Evolutionary conservation across 768 basidiomycete genomes (phyloP).

Genomic region (Leccinum boreale): DNA sequence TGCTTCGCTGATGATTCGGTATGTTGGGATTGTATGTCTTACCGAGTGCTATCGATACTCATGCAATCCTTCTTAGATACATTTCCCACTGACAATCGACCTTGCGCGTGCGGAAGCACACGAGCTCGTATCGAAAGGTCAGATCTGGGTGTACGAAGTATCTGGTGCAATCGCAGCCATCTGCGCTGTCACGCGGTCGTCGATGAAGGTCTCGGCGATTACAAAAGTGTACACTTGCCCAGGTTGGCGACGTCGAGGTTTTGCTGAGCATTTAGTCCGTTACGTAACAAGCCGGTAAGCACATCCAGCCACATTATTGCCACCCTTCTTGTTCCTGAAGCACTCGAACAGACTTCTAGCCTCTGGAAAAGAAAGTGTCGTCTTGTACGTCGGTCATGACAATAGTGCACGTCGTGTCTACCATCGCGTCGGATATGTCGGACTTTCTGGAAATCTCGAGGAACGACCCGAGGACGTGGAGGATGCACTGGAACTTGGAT

Average conservation of each 20-base stretch:
- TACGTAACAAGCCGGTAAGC: conserved; percentile 43
- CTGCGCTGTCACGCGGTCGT: conserved; percentile 56
- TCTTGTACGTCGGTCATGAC: conserved; percentile 52
- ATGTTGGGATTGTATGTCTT: conserved; percentile 19
- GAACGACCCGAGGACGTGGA: conserved; percentile 40
- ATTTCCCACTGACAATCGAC: conserved; percentile 41
- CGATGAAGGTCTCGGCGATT: conserved; percentile 47
- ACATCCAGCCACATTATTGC: not conserved
- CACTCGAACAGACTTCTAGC: conserved; percentile 34
- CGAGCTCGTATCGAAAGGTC: conserved; percentile 46
- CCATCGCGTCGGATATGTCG: conserved; percentile 50
- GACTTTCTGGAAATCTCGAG: conserved; percentile 35
- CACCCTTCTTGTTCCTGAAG: not conserved
- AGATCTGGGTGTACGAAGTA: conserved; percentile 52
- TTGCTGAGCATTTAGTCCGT: conserved; percentile 51
- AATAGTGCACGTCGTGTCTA: conserved; percentile 53
- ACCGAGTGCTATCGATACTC: not conserved
- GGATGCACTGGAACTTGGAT: conserved; percentile 53
- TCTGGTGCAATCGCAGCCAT: conserved; percentile 42
- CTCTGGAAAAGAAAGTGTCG: conserved; percentile 45
- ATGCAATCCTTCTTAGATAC: conserved; percentile 32
- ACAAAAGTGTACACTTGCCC: conserved; percentile 57
- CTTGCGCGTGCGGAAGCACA: conserved; percentile 42
- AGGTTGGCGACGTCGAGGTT: conserved; percentile 42
- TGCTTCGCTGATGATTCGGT: conserved; percentile 54